A percentile compares a stretch with the other conserved stretches of the same genome.
These are phyloP conservation scores for Trametes sanguinea DNA, from an alignment of 768 basidiomycete genomes.

Conservation along the genomic window DNA sequence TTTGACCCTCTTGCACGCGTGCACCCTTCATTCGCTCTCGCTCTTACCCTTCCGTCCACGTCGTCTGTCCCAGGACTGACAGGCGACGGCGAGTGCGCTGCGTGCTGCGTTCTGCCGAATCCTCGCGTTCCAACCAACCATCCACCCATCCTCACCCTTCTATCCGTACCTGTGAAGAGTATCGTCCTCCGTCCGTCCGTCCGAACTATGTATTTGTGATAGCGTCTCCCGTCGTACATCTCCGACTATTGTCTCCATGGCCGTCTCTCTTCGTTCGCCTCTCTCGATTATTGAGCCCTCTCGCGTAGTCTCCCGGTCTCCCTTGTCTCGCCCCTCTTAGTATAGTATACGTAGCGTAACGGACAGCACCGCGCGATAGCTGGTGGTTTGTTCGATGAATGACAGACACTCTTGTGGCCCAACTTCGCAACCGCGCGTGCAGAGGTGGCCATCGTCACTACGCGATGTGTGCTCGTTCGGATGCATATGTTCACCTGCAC, in stretches of 20 bases:
- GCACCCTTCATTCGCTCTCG: not conserved
- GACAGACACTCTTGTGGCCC: not conserved
- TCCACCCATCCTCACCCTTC: not conserved
- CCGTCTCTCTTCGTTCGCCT: not conserved
- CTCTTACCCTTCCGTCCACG: not conserved
- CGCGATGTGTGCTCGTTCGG: no score
- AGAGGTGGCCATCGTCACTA: no score
- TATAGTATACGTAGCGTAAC: slow-evolving; percentile 12
- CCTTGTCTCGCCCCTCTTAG: not conserved
- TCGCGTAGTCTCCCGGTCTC: no score
- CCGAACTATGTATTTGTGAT: not conserved
- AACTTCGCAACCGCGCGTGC: no score
- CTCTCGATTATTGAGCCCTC: no score
- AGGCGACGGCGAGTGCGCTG: not conserved
- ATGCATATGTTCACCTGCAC: no score
- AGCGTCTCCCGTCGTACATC: not conserved
- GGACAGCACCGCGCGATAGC: slow-evolving; percentile 16
- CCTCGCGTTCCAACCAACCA: not conserved
- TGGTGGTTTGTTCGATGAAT: slow-evolving; percentile 10
- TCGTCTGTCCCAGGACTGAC: not conserved
- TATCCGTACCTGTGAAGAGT: slow-evolving; percentile 17
- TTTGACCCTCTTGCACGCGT: not conserved
- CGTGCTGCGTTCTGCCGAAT: not conserved
- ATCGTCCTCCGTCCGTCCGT: not conserved
- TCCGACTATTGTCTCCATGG: slow-evolving; percentile 17